Evolutionary conservation across 768 basidiomycete species (phyloP), one percentile per base, ranked within the genome.

Genomic region (Ramaria sp.): DNA sequence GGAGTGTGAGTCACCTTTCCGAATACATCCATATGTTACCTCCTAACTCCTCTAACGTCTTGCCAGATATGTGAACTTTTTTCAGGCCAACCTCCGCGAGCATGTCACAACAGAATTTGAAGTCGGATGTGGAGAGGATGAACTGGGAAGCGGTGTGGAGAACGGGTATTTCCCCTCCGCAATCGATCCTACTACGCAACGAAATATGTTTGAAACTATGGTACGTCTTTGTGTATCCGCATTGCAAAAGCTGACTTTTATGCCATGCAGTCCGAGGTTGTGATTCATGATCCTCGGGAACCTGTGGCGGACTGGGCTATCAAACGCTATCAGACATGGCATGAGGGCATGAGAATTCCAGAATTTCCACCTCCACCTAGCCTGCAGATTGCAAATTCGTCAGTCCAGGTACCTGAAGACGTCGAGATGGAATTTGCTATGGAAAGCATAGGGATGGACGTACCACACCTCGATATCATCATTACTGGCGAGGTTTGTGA

Each of bases 401-500:
- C 16, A 24, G 45, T 22, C 16, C 30, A 36, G 13, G 34, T 50
- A n/a, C 24, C 34, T 15, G 53, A 55, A 12, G 53, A 47, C 12
- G 53, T 48, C 22, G 43, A 45, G 28, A 44, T 47, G 45, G 53
- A 47, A 13, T 45, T 55, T 47, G 53, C 9, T 3, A 16, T 32
- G 16, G 53, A 44, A 34, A 25, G 42, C 13, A 43, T 45, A 3
- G 44, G 27, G 10, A 3, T 45, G 1, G 22, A 24, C 13, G 44
- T 34, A 22, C 32, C 32, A 27, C 20, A 34, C 28, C 7, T 55
- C 10, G 53, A 55, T 47, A 43, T 55, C 18, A 55, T 55, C 27
- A 48, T 55, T 9, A 48, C 53, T 12, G 53, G 53, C 27, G 53
- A 55, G 44, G 53, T 55, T 24, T 34, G 38, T 52, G 38, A 8